Evolutionary conservation across 2,329 filamentous ascomycete species (phyloP), one percentile per base, ranked within the genome.

Genomic region (Trichophyton verrucosum): DNA sequence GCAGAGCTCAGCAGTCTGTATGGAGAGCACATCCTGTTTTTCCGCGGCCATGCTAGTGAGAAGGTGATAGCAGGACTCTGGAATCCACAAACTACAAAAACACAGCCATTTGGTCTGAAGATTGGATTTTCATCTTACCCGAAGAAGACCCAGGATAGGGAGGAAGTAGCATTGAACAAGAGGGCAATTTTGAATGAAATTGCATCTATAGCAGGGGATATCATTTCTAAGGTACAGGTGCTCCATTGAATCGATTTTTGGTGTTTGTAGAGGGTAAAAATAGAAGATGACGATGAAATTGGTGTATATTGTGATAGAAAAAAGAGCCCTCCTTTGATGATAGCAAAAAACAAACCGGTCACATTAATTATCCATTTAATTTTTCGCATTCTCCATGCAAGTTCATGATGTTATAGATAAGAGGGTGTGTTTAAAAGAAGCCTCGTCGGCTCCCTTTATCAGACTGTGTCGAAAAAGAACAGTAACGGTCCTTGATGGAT

Each of bases 401-500:
- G 7, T 27, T 17, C n/a, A 27, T 38, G 49, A 15, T 27, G 27
- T 27, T 36, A 15, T 55, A 55, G 49, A 55, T 55, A 9, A 22
- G 20, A 42, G 15, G 9, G 22, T 36, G 44, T 58, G 33, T n/a
- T 58, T 44, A 42, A 44, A 42, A 58, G 20, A 58, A 42, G 5
- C 56, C 56, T 44, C 40, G 27, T 13, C 49, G 49, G 49, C 27
- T 24, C 15, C 49, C 49, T 36, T 55, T 55, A 20, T 55, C 30
- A 9, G 49, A 20, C 69, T 86, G 82, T 63, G 86, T 92, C 53
- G 89, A 89, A 74, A 95, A 96, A 27, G 89, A 86, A 72, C 94
- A 99, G 76, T 84, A 95, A 69, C 85, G 85, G 75, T 99, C 94
- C 79, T 95, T 95, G 75, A 99, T 96, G 9, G 89, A 87, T 33